Percentiles rank a stretch among this genome's conserved stretches.
Conservation (phyloP, 176 grass and related monocot species). For the Bothriochloa decipiens region DNA sequence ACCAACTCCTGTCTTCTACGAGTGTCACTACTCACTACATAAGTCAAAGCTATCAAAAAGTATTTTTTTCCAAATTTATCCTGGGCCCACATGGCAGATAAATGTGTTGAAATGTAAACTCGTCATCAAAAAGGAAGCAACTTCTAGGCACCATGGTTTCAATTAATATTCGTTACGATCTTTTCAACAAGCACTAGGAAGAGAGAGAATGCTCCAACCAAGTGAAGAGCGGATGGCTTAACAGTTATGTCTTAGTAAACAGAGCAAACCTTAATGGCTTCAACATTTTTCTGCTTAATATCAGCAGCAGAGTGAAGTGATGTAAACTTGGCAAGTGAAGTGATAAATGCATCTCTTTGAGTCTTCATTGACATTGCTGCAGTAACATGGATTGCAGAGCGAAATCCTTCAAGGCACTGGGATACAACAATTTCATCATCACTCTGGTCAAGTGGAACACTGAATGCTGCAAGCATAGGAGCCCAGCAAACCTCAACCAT, state of each 20-base stretch:
- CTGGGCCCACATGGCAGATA: neutral
- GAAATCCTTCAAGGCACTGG: slow-evolving; percentile 96
- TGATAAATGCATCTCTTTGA: slow-evolving; percentile 97
- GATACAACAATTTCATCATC: slow-evolving; percentile 82
- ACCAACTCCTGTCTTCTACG: neutral
- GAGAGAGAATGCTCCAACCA: slow-evolving; percentile 3
- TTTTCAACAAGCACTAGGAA: slow-evolving; percentile 35
- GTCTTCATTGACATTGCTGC: slow-evolving; percentile 99
- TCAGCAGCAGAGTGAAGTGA: slow-evolving; percentile 92
- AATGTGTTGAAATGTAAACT: slow-evolving; percentile 11
- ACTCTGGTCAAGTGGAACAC: slow-evolving; percentile 95
- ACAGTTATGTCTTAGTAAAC: slow-evolving; percentile 34
- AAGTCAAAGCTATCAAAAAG: slow-evolving; percentile 15
- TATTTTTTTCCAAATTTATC: slow-evolving; percentile 5
- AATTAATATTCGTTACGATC: slow-evolving; percentile 4
- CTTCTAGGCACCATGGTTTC: slow-evolving; percentile 1
- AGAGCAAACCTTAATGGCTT: slow-evolving; percentile 89
- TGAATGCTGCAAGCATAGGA: slow-evolving; percentile 98
- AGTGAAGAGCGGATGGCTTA: slow-evolving; percentile 3
- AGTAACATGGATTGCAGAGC: slow-evolving; percentile 92
- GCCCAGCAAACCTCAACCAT: slow-evolving; percentile 99
- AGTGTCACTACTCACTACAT: slow-evolving; percentile 11
- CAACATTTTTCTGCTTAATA: slow-evolving; percentile 97
- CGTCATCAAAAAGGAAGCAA: slow-evolving; percentile 23
- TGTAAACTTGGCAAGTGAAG: slow-evolving; percentile 98